Base-by-base conservation (phyloP, 164 flowering plant genomes). In the Paratinospora sagittata region DNA sequence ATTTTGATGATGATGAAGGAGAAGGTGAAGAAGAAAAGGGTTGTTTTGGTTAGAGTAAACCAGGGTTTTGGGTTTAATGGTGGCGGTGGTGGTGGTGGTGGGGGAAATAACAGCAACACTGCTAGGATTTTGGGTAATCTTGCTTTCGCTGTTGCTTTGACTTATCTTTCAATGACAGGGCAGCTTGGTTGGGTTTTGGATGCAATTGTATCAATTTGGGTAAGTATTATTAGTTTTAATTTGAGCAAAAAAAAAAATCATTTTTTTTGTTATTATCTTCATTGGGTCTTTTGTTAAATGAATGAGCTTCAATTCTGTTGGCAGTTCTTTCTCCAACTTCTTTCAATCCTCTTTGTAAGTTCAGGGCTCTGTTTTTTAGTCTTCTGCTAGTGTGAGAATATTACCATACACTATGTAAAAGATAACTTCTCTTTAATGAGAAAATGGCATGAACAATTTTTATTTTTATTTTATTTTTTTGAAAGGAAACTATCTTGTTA, bases 141-240 rank as follows among this genome's bases (percentile, higher is more conserved):
- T 79, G 95, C 84, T 84, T 77, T 92, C 79, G 98, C 97, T 68
- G 70, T 89, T 84, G 90, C 87, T 2, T 80, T 92, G 76, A 83
- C 94, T 78, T 90, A 95, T 86, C 91, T 95, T 68, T 75, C 97
- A 21, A 37, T 89, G 84, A 92, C 87, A 66, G 97, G 93, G 24
- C 97, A 95, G 77, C 89, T 95, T 82, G 97, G 96, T 65, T 90
- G 92, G 97, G 36, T 94, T 76, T 76, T 94, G 74, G 98, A 94
- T 84, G 83, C 93, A n/a, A 84, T 94, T 82, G 90, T 94, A 70
- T 94, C 98, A 70, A 72, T 94, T 70, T 85, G 92, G 98, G 98
- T 91, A 84, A 73, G 61, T 23, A 43, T 45, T n/a, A n/a, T 30
- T 26, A 12, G 11, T 16, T 58, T 57, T 57, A 19, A 13, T 14